Base-by-base conservation (phyloP, 768 basidiomycete genomes). In the Russula griseocarnosa region DNA sequence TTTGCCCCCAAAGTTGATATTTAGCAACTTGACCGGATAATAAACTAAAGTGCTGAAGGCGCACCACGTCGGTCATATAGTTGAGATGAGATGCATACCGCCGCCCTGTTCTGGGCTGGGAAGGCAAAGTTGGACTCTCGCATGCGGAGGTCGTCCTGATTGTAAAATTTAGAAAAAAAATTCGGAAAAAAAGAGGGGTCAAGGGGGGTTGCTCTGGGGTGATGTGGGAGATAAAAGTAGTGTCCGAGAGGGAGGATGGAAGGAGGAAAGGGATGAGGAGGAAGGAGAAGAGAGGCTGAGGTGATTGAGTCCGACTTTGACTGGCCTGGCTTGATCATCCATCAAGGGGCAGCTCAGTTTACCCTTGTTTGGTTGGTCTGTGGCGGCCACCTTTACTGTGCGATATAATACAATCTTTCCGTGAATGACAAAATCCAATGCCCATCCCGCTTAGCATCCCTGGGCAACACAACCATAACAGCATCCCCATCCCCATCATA, bases 41-140 rank as follows among this genome's bases (percentile, higher is more conserved):
- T 44, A 51, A 58, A 58, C 60, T 66, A 65, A 55, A 42, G n/a
- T 0, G 28, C 26, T 49, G 63, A 50, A 47, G 20, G 78, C 86
- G 62, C 65, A 94, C 95, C 95, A 81, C 96, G 78, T 70, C 96
- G 80, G 77, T 98, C 95, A 71, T 98, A 98, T 7, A 98, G 82
- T 77, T 95, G 90, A 2, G 93, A 90, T 6, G 93, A 91, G 64
- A 98, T 97, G 70, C 91, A 93, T 53, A 98, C 91, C 71, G 88
- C 92, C 7, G 95, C 95, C 78, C 94, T 86, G 78, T 95, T 95
- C 81, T 95, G 94, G 52, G 86, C 86, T 20, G 94, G 92, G 79
- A 95, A 96, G 22, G 87, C 88, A 77, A 94, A 95, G 81, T 95
- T 97, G 70, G 90, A 89, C 74, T 97, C 94, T 68, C 95, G 86